Conservation (phyloP, 805 yeast species). For the Lachancea dasiensis region DNA sequence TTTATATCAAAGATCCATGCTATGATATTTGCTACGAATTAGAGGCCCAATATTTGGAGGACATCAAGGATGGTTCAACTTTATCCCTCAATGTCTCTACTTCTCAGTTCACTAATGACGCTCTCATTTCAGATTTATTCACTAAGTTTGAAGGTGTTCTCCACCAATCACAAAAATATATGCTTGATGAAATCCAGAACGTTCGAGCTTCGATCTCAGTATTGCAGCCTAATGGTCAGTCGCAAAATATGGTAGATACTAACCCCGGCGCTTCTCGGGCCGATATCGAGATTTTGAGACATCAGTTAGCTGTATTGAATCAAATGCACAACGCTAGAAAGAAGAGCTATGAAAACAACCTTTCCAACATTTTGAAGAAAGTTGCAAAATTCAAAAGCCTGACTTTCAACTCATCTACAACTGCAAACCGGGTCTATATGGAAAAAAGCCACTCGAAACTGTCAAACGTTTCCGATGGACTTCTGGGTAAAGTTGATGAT, state of each 20-base stretch:
- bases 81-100: conserved; percentile 38
- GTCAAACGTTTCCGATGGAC: conserved; percentile 66
- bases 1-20: conserved; percentile 60
- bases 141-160: conserved; percentile 1
- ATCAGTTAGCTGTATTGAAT: conserved; percentile 53
- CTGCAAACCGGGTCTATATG: conserved; percentile 52
- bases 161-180: background rate
- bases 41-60: conserved; percentile 59
- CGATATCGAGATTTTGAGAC: conserved; percentile 41
- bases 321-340: conserved; percentile 48
- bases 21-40: conserved; percentile 68
- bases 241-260: too few relatives aligned
- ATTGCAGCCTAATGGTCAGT: too few relatives aligned
- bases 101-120: background rate
- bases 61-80: conserved; percentile 53
- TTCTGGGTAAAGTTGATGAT: conserved; percentile 81
- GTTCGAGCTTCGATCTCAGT: background rate
- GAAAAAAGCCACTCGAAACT: conserved; percentile 66
- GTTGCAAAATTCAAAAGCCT: conserved; percentile 47
- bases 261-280: background rate
- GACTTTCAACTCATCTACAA: conserved; percentile 34
- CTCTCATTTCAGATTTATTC: background rate
- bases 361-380: conserved; percentile 40
- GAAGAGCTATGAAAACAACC: conserved; percentile 36
- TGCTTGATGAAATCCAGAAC: conserved; percentile 1